phyloP scores from a whole-genome alignment of 176 grass and related monocot genomes.

The Carex parvula region DNA sequence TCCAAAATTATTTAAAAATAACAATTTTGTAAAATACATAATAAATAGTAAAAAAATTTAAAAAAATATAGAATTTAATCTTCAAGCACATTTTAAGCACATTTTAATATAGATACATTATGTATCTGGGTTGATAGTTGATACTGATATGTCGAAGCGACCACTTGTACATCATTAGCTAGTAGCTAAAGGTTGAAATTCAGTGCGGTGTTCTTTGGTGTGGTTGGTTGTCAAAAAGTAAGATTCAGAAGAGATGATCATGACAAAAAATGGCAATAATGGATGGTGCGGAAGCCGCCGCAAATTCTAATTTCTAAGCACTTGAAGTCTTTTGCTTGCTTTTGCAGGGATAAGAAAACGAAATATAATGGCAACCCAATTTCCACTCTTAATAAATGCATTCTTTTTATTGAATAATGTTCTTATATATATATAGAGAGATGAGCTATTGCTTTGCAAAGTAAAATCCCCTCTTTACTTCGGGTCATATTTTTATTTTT shows the following conservation, averaged over 20 bases:
- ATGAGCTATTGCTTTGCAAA: too few relatives aligned
- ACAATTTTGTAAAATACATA: too few relatives aligned
- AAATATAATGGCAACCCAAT: neutral
- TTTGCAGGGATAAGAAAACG: neutral
- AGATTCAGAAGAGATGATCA: neutral
- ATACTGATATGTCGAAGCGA: neutral
- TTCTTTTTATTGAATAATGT: neutral
- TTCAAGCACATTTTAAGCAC: too few relatives aligned
- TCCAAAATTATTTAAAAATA: too few relatives aligned
- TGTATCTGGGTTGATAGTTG: neutral
- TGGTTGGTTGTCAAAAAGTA: conserved; percentile 15
- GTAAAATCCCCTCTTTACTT: too few relatives aligned
- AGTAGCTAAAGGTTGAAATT: neutral
- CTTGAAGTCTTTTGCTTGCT: neutral
- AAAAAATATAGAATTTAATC: too few relatives aligned
- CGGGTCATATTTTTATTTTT: too few relatives aligned
- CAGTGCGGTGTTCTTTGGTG: neutral
- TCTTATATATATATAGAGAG: neutral
- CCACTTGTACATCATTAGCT: neutral
- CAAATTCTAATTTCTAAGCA: neutral
- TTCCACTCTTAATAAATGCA: neutral
- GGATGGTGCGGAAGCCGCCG: neutral
- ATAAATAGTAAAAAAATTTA: too few relatives aligned
- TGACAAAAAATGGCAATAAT: neutral
- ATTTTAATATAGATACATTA: too few relatives aligned